phyloP scores from a whole-genome alignment of 1,284 basidiomycete species.

The Tilletiaria anomala region DNA sequence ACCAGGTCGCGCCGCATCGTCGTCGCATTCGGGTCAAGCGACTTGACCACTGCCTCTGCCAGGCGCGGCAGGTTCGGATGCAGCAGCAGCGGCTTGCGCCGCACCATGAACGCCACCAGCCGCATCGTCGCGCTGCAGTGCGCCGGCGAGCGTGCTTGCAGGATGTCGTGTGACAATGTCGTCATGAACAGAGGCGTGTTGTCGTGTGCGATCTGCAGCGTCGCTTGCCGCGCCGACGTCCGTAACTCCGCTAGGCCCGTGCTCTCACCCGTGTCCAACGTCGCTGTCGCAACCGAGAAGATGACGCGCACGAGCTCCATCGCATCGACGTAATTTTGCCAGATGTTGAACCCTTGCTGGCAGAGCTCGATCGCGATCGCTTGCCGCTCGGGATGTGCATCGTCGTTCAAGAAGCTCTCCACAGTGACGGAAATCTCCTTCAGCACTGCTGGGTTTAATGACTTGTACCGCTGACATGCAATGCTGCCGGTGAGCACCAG shows the following conservation, averaged over 20 bases:
- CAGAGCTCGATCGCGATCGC: conserved; percentile 75
- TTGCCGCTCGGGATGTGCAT: conserved; percentile 50
- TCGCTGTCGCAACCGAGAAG: conserved; percentile 55
- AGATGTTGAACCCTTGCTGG: conserved; percentile 73
- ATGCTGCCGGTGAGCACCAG: conserved; percentile 45
- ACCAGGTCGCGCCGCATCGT: conserved; percentile 65
- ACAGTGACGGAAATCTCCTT: conserved; percentile 73
- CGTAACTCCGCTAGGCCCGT: conserved; percentile 11
- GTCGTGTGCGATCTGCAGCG: conserved; percentile 66
- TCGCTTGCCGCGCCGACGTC: conserved; percentile 54
- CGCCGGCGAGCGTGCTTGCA: conserved; percentile 61
- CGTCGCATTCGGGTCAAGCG: conserved; percentile 76
- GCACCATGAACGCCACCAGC: conserved; percentile 80
- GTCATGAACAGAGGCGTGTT: conserved; percentile 90
- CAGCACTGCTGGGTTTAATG: conserved; percentile 59
- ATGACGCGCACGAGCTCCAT: conserved; percentile 74
- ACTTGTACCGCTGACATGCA: conserved; percentile 62
- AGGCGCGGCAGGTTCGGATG: conserved; percentile 72
- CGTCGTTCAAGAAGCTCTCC: conserved; percentile 58
- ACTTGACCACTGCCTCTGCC: conserved; percentile 90
- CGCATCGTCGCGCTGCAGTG: conserved; percentile 80
- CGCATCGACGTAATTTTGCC: conserved; percentile 86
- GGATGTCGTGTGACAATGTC: conserved; percentile 76
- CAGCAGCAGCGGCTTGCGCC: conserved; percentile 75
- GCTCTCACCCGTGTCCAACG: conserved; percentile 3